Conservation (phyloP, 2,329 filamentous ascomycete genomes). For the Colletotrichum sp. region DNA sequence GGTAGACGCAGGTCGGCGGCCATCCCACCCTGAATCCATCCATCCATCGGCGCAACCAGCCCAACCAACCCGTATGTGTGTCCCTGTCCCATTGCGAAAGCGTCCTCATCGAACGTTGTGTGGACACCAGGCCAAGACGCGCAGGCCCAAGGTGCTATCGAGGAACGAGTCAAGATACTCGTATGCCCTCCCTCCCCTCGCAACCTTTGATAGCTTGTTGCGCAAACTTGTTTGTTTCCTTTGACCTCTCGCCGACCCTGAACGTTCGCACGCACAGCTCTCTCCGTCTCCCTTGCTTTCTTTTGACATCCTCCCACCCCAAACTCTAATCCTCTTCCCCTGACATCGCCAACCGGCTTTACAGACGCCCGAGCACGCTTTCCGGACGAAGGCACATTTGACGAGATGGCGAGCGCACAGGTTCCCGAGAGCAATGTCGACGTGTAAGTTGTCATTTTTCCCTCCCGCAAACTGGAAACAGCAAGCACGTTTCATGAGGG, state of each 20-base stretch:
- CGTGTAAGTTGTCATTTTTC: constrained; percentile 24
- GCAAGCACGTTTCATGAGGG: background rate
- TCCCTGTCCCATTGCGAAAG: background rate
- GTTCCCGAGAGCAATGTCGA: constrained; percentile 28
- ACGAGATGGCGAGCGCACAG: constrained; percentile 5
- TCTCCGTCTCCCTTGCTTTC: background rate
- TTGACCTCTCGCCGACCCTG: background rate
- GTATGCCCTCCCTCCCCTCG: background rate
- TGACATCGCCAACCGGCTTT: background rate
- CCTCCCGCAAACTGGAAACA: background rate
- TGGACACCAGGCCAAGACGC: background rate
- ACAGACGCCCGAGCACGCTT: background rate
- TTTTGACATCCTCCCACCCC: background rate
- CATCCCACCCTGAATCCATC: background rate
- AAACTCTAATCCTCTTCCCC: background rate
- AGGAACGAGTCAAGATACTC: constrained; percentile 3
- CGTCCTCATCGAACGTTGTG: background rate
- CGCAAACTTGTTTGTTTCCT: background rate
- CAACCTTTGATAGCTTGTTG: background rate
- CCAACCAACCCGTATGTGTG: background rate
- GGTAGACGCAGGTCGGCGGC: background rate
- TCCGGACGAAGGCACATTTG: background rate
- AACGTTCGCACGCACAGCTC: background rate
- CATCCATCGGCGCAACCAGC: background rate
- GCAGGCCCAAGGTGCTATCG: background rate